Base-by-base conservation (phyloP, 2,329 filamentous ascomycete species). In the Trichophyton equinum region DNA sequence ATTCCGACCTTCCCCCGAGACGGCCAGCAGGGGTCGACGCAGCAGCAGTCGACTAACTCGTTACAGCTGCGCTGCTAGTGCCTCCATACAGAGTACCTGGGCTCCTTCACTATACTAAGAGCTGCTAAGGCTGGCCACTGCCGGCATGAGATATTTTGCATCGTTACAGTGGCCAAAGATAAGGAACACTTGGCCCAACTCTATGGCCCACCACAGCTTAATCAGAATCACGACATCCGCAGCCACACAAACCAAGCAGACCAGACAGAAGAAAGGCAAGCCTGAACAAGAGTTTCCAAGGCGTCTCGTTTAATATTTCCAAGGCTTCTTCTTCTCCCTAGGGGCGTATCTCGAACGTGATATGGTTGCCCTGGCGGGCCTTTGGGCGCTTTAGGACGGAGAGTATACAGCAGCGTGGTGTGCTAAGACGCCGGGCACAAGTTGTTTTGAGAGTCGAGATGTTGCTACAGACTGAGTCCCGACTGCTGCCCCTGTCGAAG, bases 151-250 rank as follows among this genome's bases (percentile, higher is more conserved):
- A 38, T 38, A 38, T 38, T 38, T 38, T 11, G 33, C 33, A 38
- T 38, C 33, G n/a, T 20, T 7, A n/a, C 9, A n/a, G 27, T 27
- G 49, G 49, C 25, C 25, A 53, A 33, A 53, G 49, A 53, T 53
- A 53, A 53, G 49, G 49, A 30, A 30, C 22, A 27, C 49, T 53
- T 53, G 49, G 49, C 49, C 49, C 49, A 53, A 53, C 49, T 53
- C 49, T 53, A 53, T 53, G 49, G 20, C 22, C 49, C 49, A 53
- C 49, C 49, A 8, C n/a, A 25, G 4, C 9, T 20, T 9, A 33
- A 20, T 13, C 27, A 25, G 22, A 53, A 53, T 53, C 49, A 53
- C 49, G 49, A 53, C 49, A 53, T 53, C 33, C 49, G 49, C 49
- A 53, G 49, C 49, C 49, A 53, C 49, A 18, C 40, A 7, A 20